phyloP scores from a whole-genome alignment of 2,329 filamentous ascomycete species.

The Calonectria ilicicola region DNA sequence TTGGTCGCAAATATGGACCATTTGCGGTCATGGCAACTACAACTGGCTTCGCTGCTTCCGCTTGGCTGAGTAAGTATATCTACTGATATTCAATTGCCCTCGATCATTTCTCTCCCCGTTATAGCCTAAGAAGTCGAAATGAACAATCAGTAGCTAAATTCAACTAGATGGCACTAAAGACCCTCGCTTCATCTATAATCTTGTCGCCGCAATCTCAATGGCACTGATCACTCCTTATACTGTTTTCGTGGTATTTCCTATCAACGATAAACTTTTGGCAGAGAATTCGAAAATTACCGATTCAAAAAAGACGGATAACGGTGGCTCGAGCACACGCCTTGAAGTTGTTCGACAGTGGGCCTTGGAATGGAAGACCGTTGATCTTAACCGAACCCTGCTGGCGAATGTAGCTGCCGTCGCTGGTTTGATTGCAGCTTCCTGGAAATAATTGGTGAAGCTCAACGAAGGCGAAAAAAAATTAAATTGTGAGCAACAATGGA shows the following conservation, averaged over 20 bases:
- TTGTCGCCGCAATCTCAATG: not conserved
- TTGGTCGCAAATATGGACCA: not conserved
- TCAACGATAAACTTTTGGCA: not conserved
- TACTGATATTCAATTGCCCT: not conserved
- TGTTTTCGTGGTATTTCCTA: not conserved
- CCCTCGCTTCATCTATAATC: not conserved
- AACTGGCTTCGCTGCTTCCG: not conserved
- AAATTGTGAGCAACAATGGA: too few relatives aligned
- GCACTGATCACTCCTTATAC: not conserved
- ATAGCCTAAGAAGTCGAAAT: not conserved
- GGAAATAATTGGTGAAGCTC: not conserved
- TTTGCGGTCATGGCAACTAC: not conserved
- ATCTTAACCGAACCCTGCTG: not conserved
- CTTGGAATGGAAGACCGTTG: not conserved
- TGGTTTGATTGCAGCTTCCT: not conserved
- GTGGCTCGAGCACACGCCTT: not conserved
- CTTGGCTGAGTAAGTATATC: not conserved
- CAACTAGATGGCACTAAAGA: not conserved
- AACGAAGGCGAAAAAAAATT: too few relatives aligned
- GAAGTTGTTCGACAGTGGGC: not conserved
- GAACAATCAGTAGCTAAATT: not conserved
- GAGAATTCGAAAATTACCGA: not conserved
- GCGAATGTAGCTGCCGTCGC: not conserved
- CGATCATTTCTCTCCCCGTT: not conserved
- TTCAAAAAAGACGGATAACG: not conserved